A percentile compares a stretch with the other conserved stretches of the same genome.
phyloP scores from a whole-genome alignment of 1,139 yeast genomes.

The Wickerhamiella pararugosa region DNA sequence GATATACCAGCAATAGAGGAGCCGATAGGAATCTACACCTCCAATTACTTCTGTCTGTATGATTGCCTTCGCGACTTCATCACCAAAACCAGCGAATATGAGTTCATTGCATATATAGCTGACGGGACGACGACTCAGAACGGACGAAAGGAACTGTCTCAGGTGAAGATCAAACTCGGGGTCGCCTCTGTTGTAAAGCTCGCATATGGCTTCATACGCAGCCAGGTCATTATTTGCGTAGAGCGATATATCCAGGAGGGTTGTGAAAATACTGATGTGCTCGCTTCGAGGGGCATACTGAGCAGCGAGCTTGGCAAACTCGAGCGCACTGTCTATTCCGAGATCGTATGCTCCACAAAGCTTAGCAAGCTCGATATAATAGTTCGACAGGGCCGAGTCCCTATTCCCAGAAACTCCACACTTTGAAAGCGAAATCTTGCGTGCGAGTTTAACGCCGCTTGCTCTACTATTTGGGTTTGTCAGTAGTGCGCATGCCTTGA shows the following conservation, averaged over 20 bases:
- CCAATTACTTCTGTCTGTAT: constrained; percentile 11
- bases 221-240: constrained; percentile 12
- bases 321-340: constrained; percentile 10
- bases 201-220: constrained; percentile 23
- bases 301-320: constrained; percentile 13
- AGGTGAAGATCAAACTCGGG: constrained; percentile 1
- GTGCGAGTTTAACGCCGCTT: constrained; percentile 9
- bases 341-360: constrained; percentile 6
- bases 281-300: constrained; percentile 1
- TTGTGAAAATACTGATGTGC: neutral
- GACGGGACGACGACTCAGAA: constrained; percentile 15
- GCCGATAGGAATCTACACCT: constrained; percentile 16
- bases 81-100: constrained; percentile 23
- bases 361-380: constrained; percentile 7
- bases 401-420: constrained; percentile 7
- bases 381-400: constrained; percentile 7
- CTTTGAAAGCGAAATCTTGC: constrained; percentile 9
- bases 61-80: constrained; percentile 16
- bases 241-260: constrained; percentile 17
- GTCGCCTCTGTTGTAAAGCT: constrained; percentile 13
- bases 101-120: constrained; percentile 17
- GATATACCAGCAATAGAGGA: constrained; percentile 23
- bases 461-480: constrained; percentile 5
- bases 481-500: constrained; percentile 6
- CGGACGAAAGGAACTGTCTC: constrained; percentile 8